phyloP scores from a whole-genome alignment of 169 alveolate genomes.

The Amoebophrya sp. region DNA sequence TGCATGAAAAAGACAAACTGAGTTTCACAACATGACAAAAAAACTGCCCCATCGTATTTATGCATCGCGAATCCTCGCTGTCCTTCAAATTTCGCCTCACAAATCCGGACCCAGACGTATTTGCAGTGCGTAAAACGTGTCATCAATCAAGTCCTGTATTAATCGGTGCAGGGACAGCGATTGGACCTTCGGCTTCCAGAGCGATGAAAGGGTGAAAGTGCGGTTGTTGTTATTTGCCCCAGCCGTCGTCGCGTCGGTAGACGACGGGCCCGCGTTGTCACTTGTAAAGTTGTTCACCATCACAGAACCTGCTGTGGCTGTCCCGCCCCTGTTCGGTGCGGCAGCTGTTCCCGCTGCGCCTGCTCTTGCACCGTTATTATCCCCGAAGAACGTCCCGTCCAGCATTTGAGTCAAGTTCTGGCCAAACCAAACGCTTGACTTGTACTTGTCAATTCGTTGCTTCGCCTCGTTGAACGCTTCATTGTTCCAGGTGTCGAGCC shows the following conservation, averaged over 20 bases:
- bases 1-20: not conserved
- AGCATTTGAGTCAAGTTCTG: not conserved
- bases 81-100: not conserved
- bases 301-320: no score
- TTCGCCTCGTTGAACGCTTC: not conserved
- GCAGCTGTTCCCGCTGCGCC: no score
- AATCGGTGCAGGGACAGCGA: not conserved
- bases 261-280: not conserved
- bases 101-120: not conserved
- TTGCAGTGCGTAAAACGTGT: not conserved
- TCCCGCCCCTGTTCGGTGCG: no score
- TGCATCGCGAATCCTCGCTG: not conserved
- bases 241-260: not conserved
- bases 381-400: not conserved
- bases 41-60: not conserved
- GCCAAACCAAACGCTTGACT: not conserved
- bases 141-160: not conserved
- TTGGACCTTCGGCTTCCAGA: not conserved
- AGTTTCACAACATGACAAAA: not conserved
- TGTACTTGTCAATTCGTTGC: not conserved
- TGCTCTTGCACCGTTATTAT: not conserved
- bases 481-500: no score
- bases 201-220: not conserved
- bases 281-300: not conserved
- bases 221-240: not conserved